Conservation (phyloP, 2,329 filamentous ascomycete genomes). For the Claviceps sp. region DNA sequence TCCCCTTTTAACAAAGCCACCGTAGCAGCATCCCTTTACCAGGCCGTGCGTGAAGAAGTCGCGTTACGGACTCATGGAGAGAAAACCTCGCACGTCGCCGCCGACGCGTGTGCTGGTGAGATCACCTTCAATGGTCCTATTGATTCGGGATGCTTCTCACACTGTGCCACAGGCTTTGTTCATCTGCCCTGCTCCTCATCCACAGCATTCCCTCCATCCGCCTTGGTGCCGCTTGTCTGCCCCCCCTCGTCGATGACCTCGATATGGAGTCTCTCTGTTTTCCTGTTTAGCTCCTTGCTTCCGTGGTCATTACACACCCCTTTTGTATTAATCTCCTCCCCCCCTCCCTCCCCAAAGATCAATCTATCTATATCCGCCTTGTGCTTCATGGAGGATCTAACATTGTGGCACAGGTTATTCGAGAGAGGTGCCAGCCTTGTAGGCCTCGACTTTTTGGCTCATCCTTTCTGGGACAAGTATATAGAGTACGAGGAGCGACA, state of each 20-base stretch:
- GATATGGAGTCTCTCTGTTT: constrained; percentile 16
- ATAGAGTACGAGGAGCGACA: constrained; percentile 91
- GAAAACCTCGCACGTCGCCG: constrained; percentile 21
- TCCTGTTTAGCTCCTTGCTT: constrained; percentile 37
- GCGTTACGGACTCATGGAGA: constrained; percentile 18
- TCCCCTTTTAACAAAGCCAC: constrained; percentile 46
- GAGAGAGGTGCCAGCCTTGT: constrained; percentile 77
- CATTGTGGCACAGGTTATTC: constrained; percentile 57
- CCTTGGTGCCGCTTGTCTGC: constrained; percentile 14
- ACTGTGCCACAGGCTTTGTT: constrained; percentile 49
- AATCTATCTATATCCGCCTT: neutral
- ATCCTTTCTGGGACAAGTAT: constrained; percentile 98
- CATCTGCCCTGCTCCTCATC: constrained; percentile 23
- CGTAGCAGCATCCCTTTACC: constrained; percentile 27
- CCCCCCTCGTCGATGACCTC: constrained; percentile 18
- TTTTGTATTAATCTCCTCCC: constrained; percentile 43
- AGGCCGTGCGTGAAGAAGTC: constrained; percentile 19
- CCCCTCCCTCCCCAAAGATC: constrained; percentile 2
- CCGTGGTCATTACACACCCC: constrained; percentile 30
- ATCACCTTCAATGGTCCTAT: constrained; percentile 48
- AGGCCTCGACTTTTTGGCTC: constrained; percentile 83
- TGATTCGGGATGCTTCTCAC: constrained; percentile 50
- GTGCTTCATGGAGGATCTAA: constrained; percentile 12
- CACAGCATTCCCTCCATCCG: constrained; percentile 24
- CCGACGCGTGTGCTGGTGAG: constrained; percentile 49